Base-by-base conservation (phyloP, 1,284 basidiomycete genomes). In the Rhizopogon hawkerae region DNA sequence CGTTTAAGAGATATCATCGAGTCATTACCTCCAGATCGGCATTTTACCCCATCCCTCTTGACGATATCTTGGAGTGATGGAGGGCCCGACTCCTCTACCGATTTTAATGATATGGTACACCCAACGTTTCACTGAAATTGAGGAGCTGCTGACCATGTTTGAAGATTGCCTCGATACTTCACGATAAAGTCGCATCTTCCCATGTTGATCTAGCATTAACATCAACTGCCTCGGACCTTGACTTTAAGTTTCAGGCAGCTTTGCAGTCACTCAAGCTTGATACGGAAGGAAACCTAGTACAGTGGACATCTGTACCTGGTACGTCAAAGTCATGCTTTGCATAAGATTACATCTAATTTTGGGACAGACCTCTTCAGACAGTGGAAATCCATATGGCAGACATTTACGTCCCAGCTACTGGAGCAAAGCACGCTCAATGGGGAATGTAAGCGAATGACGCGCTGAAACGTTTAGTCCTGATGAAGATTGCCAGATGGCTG, bases 1-100 rank as follows among this genome's bases (percentile, higher is more conserved):
- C 76, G 85, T 14, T 64, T 88, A 14, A 75, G 84, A 18, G 81
- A 85, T 51, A 67, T 85, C 14, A 59, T 86, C 24, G 68, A 76
- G 36, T 61, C 66, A 1, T 64, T 86, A 21, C 78, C 79, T 1
- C 53, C 65, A 3, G 68, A 71, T 38, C 77, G 77, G 16, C 73
- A 76, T 64, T 87, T 79, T 56, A 57, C 73, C 2, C 81, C 85
- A 7, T 75, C 78, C 1, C 60, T 87, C 3, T 49, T 87, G 11
- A 63, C 82, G 6, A 63, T 87, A 38, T 71, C 69, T 14, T 88
- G 85, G 84, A 64, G 68, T 8, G 73, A 75, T 36, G 67, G 63
- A 13, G 69, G 69, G 21, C 62, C 70, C 18, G 58, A 63, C 2
- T 61, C 61, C 14, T 53, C 65, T 21, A 58, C 65, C 13, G 79